These are phyloP conservation scores for Metschnikowia dekortorum DNA, from an alignment of 805 yeast species.

Conservation along the genomic window DNA sequence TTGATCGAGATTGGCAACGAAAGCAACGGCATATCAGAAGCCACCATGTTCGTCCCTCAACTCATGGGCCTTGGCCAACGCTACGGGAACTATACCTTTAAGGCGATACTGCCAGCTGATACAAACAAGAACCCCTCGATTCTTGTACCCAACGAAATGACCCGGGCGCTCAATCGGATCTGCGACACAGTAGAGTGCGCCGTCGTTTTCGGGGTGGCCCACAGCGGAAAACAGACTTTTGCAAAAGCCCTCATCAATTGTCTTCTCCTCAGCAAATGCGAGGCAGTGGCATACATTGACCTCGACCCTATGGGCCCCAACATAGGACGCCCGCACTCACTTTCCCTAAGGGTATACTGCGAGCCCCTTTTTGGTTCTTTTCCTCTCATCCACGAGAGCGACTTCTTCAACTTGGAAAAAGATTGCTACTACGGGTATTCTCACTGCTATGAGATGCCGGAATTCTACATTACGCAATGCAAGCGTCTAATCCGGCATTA, in stretches of 20 bases:
- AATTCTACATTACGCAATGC: conserved; percentile 44
- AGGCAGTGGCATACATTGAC: conserved; percentile 54
- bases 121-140: conserved; percentile 2
- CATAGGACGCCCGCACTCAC: conserved; percentile 63
- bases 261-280: conserved; percentile 26
- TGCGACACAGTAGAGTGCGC: conserved; percentile 21
- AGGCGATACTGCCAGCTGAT: conserved; percentile 2
- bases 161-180: conserved; percentile 1
- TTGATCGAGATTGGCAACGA: conserved; percentile 35
- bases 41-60: conserved; percentile 42
- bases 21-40: conserved; percentile 41
- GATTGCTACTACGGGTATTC: conserved; percentile 55
- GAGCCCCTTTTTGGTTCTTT: conserved; percentile 29
- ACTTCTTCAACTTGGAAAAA: conserved; percentile 7
- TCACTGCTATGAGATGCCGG: conserved; percentile 66
- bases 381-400: conserved; percentile 15
- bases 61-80: conserved; percentile 34
- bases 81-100: conserved; percentile 9
- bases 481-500: conserved; percentile 37
- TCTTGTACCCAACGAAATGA: conserved; percentile 5
- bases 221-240: conserved; percentile 79
- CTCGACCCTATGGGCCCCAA: conserved; percentile 91
- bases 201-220: conserved; percentile 60
- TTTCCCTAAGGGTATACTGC: conserved; percentile 46
- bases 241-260: conserved; percentile 51